phyloP scores from a whole-genome alignment of 495 filamentous ascomycete species.

The Podospora appendiculata region DNA sequence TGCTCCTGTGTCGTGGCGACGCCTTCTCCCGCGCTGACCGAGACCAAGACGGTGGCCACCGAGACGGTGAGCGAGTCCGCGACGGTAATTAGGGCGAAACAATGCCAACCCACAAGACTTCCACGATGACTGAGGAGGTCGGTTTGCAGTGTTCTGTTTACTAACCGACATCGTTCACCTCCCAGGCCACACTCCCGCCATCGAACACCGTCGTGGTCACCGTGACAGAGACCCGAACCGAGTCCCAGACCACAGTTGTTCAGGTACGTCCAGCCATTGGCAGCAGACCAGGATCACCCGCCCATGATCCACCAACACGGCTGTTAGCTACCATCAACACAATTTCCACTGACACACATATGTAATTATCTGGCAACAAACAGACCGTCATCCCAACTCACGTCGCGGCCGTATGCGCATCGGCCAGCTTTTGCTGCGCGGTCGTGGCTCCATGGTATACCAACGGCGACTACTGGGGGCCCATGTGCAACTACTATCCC shows the following conservation, averaged over 20 bases:
- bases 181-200: neutral
- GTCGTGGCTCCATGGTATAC: neutral
- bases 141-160: no score
- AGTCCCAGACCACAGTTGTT: neutral
- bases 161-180: neutral
- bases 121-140: no score
- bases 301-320: no score
- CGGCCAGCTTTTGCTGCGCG: neutral
- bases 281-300: no score
- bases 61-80: neutral
- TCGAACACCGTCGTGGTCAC: neutral
- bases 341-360: no score
- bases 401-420: neutral
- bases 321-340: no score
- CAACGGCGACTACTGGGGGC: neutral
- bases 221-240: neutral
- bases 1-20: neutral
- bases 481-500: neutral
- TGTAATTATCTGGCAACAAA: no score
- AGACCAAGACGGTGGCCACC: neutral
- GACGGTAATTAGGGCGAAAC: neutral
- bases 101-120: no score
- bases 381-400: neutral
- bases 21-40: neutral
- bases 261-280: no score